Evolutionary conservation across 345 rosid genomes (phyloP).

Genomic region (Pistacia vera): DNA sequence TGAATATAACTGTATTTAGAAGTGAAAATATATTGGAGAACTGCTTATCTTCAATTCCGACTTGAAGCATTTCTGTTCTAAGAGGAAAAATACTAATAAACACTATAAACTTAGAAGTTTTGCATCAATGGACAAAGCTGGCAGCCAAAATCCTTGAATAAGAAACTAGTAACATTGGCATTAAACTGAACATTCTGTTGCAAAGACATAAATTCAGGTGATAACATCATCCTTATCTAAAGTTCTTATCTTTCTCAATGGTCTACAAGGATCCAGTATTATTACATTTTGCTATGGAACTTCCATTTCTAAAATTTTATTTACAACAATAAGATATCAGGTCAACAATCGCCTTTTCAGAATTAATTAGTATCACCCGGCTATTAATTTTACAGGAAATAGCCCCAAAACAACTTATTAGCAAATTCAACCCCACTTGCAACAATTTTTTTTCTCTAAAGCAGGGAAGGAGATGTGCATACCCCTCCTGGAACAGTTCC

Average conservation of each 20-base stretch:
- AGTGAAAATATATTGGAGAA: no score
- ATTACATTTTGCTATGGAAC: not conserved
- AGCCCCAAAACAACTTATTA: not conserved
- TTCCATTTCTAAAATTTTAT: not conserved
- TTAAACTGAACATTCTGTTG: not conserved
- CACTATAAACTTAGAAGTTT: not conserved
- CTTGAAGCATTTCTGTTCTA: not conserved
- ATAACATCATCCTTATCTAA: no score
- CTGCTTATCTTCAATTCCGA: not conserved
- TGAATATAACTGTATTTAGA: no score
- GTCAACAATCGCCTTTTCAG: constrained; percentile 1
- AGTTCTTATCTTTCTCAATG: not conserved
- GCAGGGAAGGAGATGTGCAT: constrained; percentile 10
- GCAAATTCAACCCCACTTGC: not conserved
- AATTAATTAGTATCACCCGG: not conserved
- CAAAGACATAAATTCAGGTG: not conserved
- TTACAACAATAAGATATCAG: constrained; percentile 5
- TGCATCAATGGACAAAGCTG: not conserved
- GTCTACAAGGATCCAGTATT: not conserved
- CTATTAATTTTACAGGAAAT: not conserved
- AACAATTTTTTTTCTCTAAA: not conserved
- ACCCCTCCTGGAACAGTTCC: constrained; percentile 4
- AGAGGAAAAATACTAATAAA: not conserved
- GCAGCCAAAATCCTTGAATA: not conserved
- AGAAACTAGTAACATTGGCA: not conserved